A percentile compares a stretch with the other conserved stretches of the same genome.
Evolutionary conservation across 192 early-diverging fungal genomes (phyloP).

Genomic region (Paraglomus brasilianum): DNA sequence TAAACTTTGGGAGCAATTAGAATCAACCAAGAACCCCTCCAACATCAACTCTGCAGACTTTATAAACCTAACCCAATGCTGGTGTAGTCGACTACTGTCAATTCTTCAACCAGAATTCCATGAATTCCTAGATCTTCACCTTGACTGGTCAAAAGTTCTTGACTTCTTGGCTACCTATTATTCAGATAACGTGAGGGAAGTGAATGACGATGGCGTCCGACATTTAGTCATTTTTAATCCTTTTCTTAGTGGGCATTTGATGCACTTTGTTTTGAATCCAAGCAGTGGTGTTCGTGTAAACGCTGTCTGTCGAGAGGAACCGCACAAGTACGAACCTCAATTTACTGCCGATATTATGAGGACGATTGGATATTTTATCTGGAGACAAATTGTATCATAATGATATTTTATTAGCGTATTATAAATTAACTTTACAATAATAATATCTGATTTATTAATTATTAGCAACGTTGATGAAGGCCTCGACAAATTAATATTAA

Average conservation of each 20-base stretch:
- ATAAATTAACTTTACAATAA: too few relatives aligned
- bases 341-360: conserved; percentile 20
- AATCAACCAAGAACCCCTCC: not conserved
- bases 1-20: conserved; percentile 34
- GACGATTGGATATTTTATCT: conserved; percentile 27
- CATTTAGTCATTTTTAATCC: conserved; percentile 48
- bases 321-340: conserved; percentile 3
- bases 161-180: conserved; percentile 39
- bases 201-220: conserved; percentile 36
- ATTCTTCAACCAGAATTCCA: conserved; percentile 44
- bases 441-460: too few relatives aligned
- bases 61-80: conserved; percentile 41
- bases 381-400: not conserved
- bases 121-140: conserved; percentile 35
- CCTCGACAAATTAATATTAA: too few relatives aligned
- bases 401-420: too few relatives aligned
- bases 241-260: conserved; percentile 37
- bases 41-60: conserved; percentile 43
- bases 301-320: conserved; percentile 13
- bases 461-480: too few relatives aligned
- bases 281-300: conserved; percentile 3
- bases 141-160: conserved; percentile 41
- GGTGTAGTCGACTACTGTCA: conserved; percentile 38
- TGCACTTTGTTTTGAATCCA: conserved; percentile 39
- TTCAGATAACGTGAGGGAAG: conserved; percentile 36